A percentile compares a stretch with the other conserved stretches of the same genome.
Conservation (phyloP, 306 rosid species). For the Acacia crassicarpa region DNA sequence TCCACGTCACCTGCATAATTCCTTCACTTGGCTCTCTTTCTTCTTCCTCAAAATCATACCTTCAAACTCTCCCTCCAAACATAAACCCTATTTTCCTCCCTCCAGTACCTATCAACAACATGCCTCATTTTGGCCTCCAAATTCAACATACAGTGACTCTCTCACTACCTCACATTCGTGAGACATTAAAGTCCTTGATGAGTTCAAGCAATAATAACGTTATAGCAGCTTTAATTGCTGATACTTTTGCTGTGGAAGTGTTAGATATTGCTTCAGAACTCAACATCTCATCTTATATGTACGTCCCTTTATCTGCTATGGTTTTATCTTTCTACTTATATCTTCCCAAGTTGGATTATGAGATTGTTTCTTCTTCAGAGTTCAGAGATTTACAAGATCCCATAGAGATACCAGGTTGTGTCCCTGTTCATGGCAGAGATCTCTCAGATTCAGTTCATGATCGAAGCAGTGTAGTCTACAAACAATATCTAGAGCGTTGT, state of each 20-base stretch:
- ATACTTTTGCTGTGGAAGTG: background rate
- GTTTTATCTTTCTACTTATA: background rate
- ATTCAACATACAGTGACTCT: background rate
- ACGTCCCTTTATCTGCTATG: conserved; percentile 17
- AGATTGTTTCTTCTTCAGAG: background rate
- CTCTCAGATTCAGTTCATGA: conserved; percentile 17
- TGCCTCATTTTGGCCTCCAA: background rate
- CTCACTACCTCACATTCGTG: background rate
- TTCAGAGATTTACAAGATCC: conserved; percentile 17
- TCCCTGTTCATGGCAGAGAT: conserved; percentile 29
- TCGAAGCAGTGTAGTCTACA: conserved; percentile 28
- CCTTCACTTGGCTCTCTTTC: conserved; percentile 10
- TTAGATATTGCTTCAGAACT: background rate
- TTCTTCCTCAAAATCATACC: background rate
- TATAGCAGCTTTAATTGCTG: conserved; percentile 14
- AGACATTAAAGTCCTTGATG: background rate
- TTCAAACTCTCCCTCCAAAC: background rate
- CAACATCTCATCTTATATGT: background rate
- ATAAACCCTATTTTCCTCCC: background rate
- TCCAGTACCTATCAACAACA: background rate
- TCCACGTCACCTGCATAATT: conserved; percentile 9
- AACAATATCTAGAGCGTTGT: background rate
- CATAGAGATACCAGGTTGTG: conserved; percentile 33
- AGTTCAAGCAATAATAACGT: background rate
- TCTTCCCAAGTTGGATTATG: background rate